phyloP scores from a whole-genome alignment of 768 basidiomycete species.

The Tricholoma flavovirens region DNA sequence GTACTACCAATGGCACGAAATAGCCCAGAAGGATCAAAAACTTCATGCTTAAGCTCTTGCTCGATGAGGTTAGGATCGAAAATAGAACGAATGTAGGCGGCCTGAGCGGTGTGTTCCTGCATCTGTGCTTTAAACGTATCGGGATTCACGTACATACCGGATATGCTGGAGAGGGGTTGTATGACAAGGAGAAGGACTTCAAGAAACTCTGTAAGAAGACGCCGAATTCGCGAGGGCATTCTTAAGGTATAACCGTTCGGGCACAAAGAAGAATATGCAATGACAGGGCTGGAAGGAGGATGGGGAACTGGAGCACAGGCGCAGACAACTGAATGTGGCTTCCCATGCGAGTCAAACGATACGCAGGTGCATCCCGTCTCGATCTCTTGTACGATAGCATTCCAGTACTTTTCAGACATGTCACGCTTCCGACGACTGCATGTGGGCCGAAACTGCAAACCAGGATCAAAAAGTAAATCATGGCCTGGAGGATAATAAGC shows the following conservation, averaged over 20 bases:
- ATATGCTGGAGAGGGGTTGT: conserved; percentile 64
- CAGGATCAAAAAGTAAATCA: conserved; percentile 84
- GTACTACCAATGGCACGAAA: conserved; percentile 76
- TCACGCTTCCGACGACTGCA: conserved; percentile 68
- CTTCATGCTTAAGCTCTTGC: conserved; percentile 69
- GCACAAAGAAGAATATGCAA: conserved; percentile 35
- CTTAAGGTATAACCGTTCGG: conserved; percentile 50
- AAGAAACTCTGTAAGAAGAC: conserved; percentile 69
- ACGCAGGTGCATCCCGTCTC: conserved; percentile 80
- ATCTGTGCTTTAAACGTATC: conserved; percentile 54
- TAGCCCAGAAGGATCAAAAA: conserved; percentile 75
- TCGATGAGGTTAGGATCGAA: conserved; percentile 81
- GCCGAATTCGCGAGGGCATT: conserved; percentile 65
- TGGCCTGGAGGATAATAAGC: conserved; percentile 48
- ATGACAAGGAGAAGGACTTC: conserved; percentile 82
- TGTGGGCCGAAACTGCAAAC: conserved; percentile 76
- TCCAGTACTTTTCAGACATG: conserved; percentile 80
- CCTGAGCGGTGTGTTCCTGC: conserved; percentile 58
- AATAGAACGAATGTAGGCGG: conserved; percentile 60
- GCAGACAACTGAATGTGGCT: conserved; percentile 51
- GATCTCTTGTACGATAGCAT: conserved; percentile 71
- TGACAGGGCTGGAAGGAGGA: conserved; percentile 34
- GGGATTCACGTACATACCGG: conserved; percentile 55
- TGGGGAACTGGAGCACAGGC: conserved; percentile 42
- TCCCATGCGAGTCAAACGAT: conserved; percentile 59